Conservation (phyloP, 805 yeast genomes). For the Torulaspora indica region DNA sequence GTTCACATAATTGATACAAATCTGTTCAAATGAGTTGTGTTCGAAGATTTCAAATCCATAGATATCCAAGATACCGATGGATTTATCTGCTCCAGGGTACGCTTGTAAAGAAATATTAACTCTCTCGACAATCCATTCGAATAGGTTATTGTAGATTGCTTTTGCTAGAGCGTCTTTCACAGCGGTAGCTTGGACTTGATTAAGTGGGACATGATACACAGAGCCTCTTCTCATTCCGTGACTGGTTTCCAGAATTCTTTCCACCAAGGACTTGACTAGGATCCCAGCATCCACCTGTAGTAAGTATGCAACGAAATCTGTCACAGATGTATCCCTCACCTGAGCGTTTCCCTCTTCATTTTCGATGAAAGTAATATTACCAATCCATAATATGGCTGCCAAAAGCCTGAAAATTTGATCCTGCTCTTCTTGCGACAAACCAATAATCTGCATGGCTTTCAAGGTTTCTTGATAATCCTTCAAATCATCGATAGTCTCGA, state of each 20-base stretch:
- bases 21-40: conserved; percentile 89
- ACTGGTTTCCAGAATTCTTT: conserved; percentile 81
- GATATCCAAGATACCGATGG: conserved; percentile 91
- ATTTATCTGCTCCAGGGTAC: conserved; percentile 49
- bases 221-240: conserved; percentile 91
- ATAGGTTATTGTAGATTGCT: conserved; percentile 85
- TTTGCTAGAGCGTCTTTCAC: conserved; percentile 94
- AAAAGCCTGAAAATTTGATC: conserved; percentile 83
- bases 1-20: conserved; percentile 92
- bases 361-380: conserved; percentile 81
- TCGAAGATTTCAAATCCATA: conserved; percentile 96
- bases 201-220: conserved; percentile 89
- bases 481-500: conserved; percentile 79
- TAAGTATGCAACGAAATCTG: conserved; percentile 88
- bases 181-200: conserved; percentile 87
- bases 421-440: conserved; percentile 75
- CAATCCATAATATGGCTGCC: conserved; percentile 88
- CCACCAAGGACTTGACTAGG: conserved; percentile 63
- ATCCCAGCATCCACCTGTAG: conserved; percentile 70
- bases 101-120: conserved; percentile 74
- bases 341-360: conserved; percentile 82
- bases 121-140: conserved; percentile 94
- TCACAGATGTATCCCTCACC: conserved; percentile 81
- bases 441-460: conserved; percentile 83
- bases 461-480: conserved; percentile 76